Percentiles rank a stretch among this genome's conserved stretches.
These are phyloP conservation scores for Gigaspora rosea DNA, from an alignment of 192 early-diverging fungal genomes.

Conservation along the genomic window DNA sequence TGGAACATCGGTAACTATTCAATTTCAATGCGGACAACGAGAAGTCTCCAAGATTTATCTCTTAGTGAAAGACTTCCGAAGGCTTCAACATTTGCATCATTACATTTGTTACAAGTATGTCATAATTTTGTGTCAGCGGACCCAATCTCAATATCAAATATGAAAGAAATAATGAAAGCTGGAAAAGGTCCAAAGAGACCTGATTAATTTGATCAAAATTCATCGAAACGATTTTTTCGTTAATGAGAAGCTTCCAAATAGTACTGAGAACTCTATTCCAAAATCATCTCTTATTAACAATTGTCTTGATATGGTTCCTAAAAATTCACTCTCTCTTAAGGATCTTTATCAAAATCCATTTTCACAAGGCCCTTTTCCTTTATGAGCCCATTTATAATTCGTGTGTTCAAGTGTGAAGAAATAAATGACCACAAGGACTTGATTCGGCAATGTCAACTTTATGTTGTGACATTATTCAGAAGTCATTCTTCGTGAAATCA, in stretches of 20 bases:
- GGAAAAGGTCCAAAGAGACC: neutral
- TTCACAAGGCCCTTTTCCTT: neutral
- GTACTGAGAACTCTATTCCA: constrained; percentile 8
- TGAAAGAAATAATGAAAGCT: constrained; percentile 4
- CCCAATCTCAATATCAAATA: neutral
- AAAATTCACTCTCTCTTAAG: neutral
- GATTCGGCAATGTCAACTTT: constrained; percentile 19
- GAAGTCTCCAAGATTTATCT: constrained; percentile 18
- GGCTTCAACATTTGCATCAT: neutral
- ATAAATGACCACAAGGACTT: neutral
- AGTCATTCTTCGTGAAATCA: constrained; percentile 12
- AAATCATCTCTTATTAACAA: constrained; percentile 1
- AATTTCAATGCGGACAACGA: neutral
- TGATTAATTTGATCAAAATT: constrained; percentile 2
- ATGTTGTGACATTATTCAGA: constrained; percentile 30
- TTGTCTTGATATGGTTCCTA: constrained; percentile 3
- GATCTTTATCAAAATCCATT: constrained; percentile 17
- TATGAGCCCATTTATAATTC: neutral
- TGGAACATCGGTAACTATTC: neutral
- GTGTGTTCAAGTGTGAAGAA: neutral
- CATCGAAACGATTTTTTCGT: neutral
- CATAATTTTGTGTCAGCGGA: constrained; percentile 23
- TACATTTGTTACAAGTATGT: constrained; percentile 9
- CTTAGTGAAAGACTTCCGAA: neutral
- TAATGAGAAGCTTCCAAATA: constrained; percentile 10